These are phyloP conservation scores for Elaeis oleifera DNA, from an alignment of 202 grass and related monocot species.

Conservation along the genomic window DNA sequence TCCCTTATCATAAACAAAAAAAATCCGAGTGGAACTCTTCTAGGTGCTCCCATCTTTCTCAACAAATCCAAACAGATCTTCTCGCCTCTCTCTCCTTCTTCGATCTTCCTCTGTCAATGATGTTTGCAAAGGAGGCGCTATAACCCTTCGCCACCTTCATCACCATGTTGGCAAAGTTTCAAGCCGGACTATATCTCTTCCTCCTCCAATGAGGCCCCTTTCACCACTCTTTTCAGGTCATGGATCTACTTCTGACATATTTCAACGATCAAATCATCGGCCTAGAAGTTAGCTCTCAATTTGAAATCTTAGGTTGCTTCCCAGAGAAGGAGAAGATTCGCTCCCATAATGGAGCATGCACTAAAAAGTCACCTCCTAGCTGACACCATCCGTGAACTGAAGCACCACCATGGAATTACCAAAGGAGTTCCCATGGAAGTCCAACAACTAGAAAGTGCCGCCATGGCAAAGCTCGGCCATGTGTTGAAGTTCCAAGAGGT, in stretches of 20 bases:
- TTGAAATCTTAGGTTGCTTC: conserved; percentile 56
- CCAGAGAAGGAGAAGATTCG: conserved; percentile 70
- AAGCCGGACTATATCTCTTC: conserved; percentile 51
- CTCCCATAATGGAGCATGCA: conserved; percentile 55
- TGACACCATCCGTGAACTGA: conserved; percentile 41
- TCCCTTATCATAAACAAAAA: no score
- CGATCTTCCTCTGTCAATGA: no score
- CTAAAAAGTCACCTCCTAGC: conserved; percentile 60
- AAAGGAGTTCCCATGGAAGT: conserved; percentile 72
- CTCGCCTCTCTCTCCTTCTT: no score
- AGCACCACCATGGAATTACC: conserved; percentile 71
- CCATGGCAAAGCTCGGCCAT: conserved; percentile 57
- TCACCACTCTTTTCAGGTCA: conserved; percentile 11
- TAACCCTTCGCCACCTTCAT: no score
- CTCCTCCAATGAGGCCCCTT: not conserved
- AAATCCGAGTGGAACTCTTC: no score
- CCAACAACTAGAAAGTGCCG: conserved; percentile 25
- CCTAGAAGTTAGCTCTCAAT: conserved; percentile 33
- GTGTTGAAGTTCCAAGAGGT: conserved; percentile 95
- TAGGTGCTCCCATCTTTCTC: no score
- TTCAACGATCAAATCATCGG: conserved; percentile 26
- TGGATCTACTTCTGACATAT: conserved; percentile 68
- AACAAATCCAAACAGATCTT: no score
- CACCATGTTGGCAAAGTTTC: no score
- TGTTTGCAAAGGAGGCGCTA: no score